Base-by-base conservation (phyloP, 192 early-diverging fungal species). In the Obelidium mucronatum region DNA sequence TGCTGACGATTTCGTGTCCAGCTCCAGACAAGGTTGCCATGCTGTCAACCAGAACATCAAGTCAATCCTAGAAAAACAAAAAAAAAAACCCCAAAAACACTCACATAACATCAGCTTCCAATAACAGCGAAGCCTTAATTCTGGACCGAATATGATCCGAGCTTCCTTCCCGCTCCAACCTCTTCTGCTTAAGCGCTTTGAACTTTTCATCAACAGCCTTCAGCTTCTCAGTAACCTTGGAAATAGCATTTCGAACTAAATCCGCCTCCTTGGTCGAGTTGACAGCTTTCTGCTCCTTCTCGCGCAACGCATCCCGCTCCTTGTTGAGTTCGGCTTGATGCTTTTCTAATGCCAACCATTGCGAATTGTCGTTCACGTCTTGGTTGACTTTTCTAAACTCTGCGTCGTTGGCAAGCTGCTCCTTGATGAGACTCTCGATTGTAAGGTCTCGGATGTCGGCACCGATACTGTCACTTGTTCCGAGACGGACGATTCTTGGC, bases 401-500 rank as follows among this genome's bases (percentile, higher is more conserved):
- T 13, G 22, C 31, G 40, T 62, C 74, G 24, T 40, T 68, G 53
- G 80, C 67, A 33, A 81, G 35, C 35, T 67, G 39, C 44, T 77
- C 70, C 62, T 83, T 68, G 30, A 82, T 72, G 40, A 81, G 69
- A 6, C 51, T 15, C 36, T 83, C 74, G 30, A 76, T 56, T 22
- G 87, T 85, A 0, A 95, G 85, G 67, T 94, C 91, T 36, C 88
- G 88, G 26, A 93, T 91, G 35, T 88, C 90, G 3, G 85, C 81
- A 72, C 94, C 92, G 66, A 95, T 88, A 34, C 88, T 83, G 26
- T 94, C 92, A 0, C 87, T 40, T 26, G 86, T 90, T 37, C 97
- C 97, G 24, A 97, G 83, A 35, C 96, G 91, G 3, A 97, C 92
- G n/a, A 96, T 86, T 30, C 89, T 89, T 2, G 93, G 93, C 5